Base-by-base conservation (phyloP, 805 yeast genomes). In the Zygotorulaspora sp. region DNA sequence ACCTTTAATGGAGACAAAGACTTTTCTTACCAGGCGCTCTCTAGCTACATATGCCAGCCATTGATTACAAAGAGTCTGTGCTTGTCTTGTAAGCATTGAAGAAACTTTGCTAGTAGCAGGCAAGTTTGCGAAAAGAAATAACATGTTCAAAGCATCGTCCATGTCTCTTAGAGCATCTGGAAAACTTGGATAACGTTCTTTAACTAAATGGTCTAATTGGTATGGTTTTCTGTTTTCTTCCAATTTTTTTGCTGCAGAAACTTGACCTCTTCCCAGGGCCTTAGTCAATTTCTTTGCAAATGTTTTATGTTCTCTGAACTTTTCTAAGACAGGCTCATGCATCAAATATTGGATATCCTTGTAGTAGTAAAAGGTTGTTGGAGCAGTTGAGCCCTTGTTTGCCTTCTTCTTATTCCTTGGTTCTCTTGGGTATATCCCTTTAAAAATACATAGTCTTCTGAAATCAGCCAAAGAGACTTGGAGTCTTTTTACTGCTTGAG, bases 341-440 rank as follows among this genome's bases (percentile, higher is more conserved):
- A 87, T 68, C 52, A 92, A 70, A 63, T 90, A 92, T 65, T 89
- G 96, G 49, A 92, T 92, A 63, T 92, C 98, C 65, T 88, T 92
- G 47, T 82, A 63, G 62, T 88, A 90, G 67, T 92, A 92, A 62
- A 92, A 94, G 3, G 98, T 92, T 16, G 83, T 83, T 32, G 95
- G 95, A 17, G 94, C 95, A 6, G 97, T 86, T n/a, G 96, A 84
- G 15, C 98, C 97, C 66, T 87, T 92, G 66, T 88, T 90, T 43
- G 97, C 96, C 72, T 87, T 89, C 78, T 83, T 87, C 70, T 89
- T 92, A 66, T 86, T 87, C 53, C 89, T 73, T 32, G 97, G 97
- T 60, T 88, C 97, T 62, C 98, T 78, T 38, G 98, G 98, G 61
- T 87, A 92, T 48, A 92, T 89, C 36, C 98, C 98, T 65, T 92